Conservation (phyloP, 805 yeast species). For the Saturnispora bothae region DNA sequence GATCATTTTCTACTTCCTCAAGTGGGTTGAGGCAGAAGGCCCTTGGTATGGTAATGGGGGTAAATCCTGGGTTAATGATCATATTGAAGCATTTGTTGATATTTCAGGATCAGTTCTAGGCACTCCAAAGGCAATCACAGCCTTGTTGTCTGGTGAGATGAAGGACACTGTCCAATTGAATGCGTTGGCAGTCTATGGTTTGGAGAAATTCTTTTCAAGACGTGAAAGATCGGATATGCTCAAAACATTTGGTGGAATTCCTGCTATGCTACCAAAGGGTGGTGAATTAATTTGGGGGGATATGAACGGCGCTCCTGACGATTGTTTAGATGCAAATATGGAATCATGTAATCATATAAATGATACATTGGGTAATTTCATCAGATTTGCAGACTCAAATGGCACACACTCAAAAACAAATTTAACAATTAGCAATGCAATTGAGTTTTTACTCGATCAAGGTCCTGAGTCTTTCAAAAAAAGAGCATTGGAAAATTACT, state of each 20-base stretch:
- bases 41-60: conserved; percentile 86
- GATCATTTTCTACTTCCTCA: conserved; percentile 74
- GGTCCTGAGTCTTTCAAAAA: conserved; percentile 71
- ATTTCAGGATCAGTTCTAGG: conserved; percentile 87
- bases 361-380: conserved; percentile 59
- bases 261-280: conserved; percentile 95
- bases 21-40: conserved; percentile 95
- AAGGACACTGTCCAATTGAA: conserved; percentile 92
- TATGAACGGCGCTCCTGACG: conserved; percentile 59
- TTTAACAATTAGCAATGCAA: conserved; percentile 55
- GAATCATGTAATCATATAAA: conserved; percentile 12
- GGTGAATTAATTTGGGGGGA: conserved; percentile 88
- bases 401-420: conserved; percentile 38
- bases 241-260: conserved; percentile 85
- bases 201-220: conserved; percentile 87
- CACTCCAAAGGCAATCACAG: conserved; percentile 89
- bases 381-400: conserved; percentile 44
- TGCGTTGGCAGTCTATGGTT: conserved; percentile 84
- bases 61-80: conserved; percentile 70
- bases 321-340: conserved; percentile 21
- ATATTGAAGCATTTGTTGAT: conserved; percentile 73
- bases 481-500: conserved; percentile 60
- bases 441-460: conserved; percentile 51
- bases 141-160: conserved; percentile 95
- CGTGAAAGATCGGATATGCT: conserved; percentile 81